Conservation (phyloP, 768 basidiomycete species). For the Pluteus cervinus region DNA sequence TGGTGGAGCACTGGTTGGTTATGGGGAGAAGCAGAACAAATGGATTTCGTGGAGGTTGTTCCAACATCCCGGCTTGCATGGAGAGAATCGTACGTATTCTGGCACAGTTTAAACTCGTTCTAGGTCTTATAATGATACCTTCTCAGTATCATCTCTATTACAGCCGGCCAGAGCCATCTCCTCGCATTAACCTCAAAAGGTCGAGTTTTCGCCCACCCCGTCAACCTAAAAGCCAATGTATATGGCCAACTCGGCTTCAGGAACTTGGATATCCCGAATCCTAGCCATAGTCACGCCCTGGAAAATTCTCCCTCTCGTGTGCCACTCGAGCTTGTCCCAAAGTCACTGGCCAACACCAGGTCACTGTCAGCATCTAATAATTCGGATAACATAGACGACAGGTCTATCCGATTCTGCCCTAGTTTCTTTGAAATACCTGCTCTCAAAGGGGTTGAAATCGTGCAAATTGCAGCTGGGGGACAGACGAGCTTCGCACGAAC, state of each 20-base stretch:
- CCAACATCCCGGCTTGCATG: conserved; percentile 49
- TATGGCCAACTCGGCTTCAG: conserved; percentile 82
- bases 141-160: conserved; percentile 64
- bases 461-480: conserved; percentile 67
- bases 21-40: conserved; percentile 42
- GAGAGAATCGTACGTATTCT: conserved; percentile 58
- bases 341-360: conserved; percentile 45
- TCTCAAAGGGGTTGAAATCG: conserved; percentile 54
- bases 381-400: conserved; percentile 29
- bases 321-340: conserved; percentile 52
- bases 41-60: conserved; percentile 57
- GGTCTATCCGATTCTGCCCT: conserved; percentile 59
- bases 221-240: conserved; percentile 68
- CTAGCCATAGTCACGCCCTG: conserved; percentile 17
- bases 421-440: conserved; percentile 73
- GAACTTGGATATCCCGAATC: conserved; percentile 46
- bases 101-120: not conserved
- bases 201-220: conserved; percentile 73
- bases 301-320: conserved; percentile 27
- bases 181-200: conserved; percentile 70
- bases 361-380: conserved; percentile 38
- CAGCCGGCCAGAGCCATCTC: conserved; percentile 66
- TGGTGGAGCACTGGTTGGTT: conserved; percentile 64
- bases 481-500: conserved; percentile 73
- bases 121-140: conserved; percentile 1